phyloP scores from a whole-genome alignment of 2,329 filamentous ascomycete species.

The Orbilia ellipsospora region DNA sequence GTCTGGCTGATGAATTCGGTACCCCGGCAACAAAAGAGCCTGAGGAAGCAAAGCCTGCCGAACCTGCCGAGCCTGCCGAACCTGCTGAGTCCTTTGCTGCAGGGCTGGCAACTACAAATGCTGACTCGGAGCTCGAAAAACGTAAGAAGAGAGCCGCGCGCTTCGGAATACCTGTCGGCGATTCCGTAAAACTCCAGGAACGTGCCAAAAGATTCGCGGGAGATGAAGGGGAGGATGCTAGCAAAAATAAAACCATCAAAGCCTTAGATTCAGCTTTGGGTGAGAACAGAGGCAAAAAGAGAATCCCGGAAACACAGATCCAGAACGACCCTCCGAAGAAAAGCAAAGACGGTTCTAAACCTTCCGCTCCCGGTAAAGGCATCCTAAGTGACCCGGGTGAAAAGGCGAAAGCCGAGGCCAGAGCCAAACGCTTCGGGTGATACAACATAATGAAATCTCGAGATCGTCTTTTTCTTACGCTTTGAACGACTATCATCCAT shows the following conservation, averaged over 20 bases:
- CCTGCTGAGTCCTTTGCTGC: constrained; percentile 30
- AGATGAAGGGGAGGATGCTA: constrained; percentile 20
- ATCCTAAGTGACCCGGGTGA: constrained; percentile 45
- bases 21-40: constrained; percentile 25
- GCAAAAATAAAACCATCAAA: constrained; percentile 28
- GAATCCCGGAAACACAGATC: constrained; percentile 41
- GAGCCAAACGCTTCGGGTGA: constrained; percentile 51
- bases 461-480: neutral
- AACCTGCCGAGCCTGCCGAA: constrained; percentile 19
- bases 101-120: constrained; percentile 30
- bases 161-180: constrained; percentile 39
- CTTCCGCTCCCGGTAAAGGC: constrained; percentile 15
- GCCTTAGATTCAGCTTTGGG: constrained; percentile 50
- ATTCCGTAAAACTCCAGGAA: constrained; percentile 52
- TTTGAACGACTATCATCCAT: neutral
- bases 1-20: constrained; percentile 51
- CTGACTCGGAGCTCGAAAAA: constrained; percentile 54
- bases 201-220: constrained; percentile 52
- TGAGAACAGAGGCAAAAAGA: constrained; percentile 53
- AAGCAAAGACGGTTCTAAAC: constrained; percentile 44
- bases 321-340: constrained; percentile 48
- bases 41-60: constrained; percentile 12
- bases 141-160: constrained; percentile 55
- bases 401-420: constrained; percentile 54
- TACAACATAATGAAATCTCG: neutral